phyloP scores from a whole-genome alignment of 2,329 filamentous ascomycete species.

The Ophiostoma ulmi region DNA sequence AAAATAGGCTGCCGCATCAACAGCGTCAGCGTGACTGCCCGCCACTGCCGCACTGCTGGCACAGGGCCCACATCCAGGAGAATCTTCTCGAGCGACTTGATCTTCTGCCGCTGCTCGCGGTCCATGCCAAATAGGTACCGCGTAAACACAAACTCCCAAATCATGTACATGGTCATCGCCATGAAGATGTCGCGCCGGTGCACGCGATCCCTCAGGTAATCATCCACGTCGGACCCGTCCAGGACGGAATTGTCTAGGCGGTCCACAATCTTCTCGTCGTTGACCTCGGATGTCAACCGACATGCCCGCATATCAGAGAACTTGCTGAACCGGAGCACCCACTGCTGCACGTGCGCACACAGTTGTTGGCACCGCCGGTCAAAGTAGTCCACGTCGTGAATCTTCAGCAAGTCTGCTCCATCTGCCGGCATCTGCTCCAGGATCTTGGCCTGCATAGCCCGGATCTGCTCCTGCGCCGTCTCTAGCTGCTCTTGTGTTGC shows the following conservation, averaged over 20 bases:
- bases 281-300: slow-evolving; percentile 74
- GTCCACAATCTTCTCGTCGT: slow-evolving; percentile 88
- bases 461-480: slow-evolving; percentile 59
- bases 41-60: slow-evolving; percentile 93
- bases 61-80: slow-evolving; percentile 81
- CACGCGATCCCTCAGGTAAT: slow-evolving; percentile 80
- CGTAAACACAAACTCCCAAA: slow-evolving; percentile 98
- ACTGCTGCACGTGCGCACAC: slow-evolving; percentile 93
- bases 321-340: slow-evolving; percentile 96
- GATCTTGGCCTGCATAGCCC: slow-evolving; percentile 54
- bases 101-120: slow-evolving; percentile 91
- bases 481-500: slow-evolving; percentile 52
- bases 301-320: slow-evolving; percentile 90
- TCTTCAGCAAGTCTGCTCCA: slow-evolving; percentile 59
- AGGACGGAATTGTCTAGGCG: slow-evolving; percentile 90
- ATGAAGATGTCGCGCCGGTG: slow-evolving; percentile 91
- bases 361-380: slow-evolving; percentile 89
- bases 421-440: slow-evolving; percentile 54
- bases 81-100: slow-evolving; percentile 91
- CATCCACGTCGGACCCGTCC: slow-evolving; percentile 88
- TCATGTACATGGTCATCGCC: slow-evolving; percentile 98
- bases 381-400: slow-evolving; percentile 91
- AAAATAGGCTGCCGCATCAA: slow-evolving; percentile 78
- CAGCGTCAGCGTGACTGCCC: slow-evolving; percentile 86
- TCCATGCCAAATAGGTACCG: slow-evolving; percentile 99